Conservation (phyloP, 768 basidiomycete species). For the Amanita thiersii region DNA sequence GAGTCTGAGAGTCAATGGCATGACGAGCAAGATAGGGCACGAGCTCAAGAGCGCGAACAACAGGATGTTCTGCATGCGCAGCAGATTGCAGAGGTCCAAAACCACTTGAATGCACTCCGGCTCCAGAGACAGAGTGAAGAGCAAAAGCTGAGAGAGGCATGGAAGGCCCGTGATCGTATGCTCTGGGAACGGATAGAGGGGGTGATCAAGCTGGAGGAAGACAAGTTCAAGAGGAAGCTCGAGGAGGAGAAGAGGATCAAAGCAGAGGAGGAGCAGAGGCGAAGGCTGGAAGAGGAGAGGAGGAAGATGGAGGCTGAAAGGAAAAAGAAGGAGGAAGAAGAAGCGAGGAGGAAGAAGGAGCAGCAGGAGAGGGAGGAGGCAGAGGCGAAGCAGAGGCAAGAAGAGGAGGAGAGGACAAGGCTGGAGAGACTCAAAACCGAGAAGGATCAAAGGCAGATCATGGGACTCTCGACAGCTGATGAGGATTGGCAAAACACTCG, state of each 20-base stretch:
- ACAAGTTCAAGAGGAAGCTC: conserved; percentile 39
- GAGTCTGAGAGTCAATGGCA: conserved; percentile 23
- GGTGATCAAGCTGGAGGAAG: conserved; percentile 57
- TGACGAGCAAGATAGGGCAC: conserved; percentile 39
- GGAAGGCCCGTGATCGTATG: conserved; percentile 45
- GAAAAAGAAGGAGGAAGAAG: conserved; percentile 33
- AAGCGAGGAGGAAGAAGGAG: conserved; percentile 30
- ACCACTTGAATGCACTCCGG: conserved; percentile 32
- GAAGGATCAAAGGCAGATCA: conserved; percentile 25
- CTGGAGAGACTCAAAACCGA: too few species aligned
- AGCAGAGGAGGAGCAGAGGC: conserved; percentile 41
- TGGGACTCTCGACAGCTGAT: conserved; percentile 46
- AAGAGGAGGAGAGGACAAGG: conserved; percentile 26
- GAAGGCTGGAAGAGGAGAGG: conserved; percentile 35
- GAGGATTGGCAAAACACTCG: conserved; percentile 63
- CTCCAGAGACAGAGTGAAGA: conserved; percentile 40
- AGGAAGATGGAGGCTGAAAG: conserved; percentile 41
- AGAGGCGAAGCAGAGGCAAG: conserved; percentile 27
- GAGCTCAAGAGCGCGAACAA: conserved; percentile 21
- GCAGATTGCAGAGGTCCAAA: conserved; percentile 46
- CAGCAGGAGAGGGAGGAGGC: conserved; percentile 29
- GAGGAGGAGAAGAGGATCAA: conserved; percentile 48
- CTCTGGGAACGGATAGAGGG: conserved; percentile 54
- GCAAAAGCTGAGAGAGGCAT: conserved; percentile 30
- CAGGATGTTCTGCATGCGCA: conserved; percentile 34